Evolutionary conservation across 192 early-diverging fungal species (phyloP), one percentile per base, ranked within the genome.

Genomic region (Coemansia sp.): DNA sequence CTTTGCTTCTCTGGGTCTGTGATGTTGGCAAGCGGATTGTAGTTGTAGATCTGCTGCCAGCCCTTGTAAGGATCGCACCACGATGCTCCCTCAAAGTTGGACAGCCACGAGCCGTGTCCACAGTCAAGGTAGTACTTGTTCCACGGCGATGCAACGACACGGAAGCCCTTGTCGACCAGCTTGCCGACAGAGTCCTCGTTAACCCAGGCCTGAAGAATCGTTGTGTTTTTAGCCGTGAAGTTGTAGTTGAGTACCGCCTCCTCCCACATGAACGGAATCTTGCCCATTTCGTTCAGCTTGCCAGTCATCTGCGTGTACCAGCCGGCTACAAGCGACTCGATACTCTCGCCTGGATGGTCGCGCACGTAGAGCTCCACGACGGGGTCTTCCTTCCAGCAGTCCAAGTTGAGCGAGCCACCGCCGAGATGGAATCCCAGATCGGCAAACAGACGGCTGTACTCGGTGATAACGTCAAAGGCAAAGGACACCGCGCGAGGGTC

Each of bases 351-450:
- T 2, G 79, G 74, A 57, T 80, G 82, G 43, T 82, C 79, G 63
- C 79, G 71, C 9, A 69, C 44, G 44, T 82, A 82, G n/a, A 77
- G 64, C 65, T 82, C 79, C 5, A 77, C 47, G 9, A 72, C 64
- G n/a, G 70, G 74, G 43, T 86, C 86, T 58, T 82, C 84, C 69
- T 85, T 84, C 85, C 84, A 90, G 70, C 92, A 94, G 38, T 89
- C 85, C 58, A 82, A 62, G 53, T 89, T 89, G 41, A 91, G 82
- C 45, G 91, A 87, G 67, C 92, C 89, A 9, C 85, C 85, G 40
- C 94, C 94, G 37, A 88, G 73, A 74, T 97, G 94, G 67, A 89
- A 85, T 61, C 82, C 83, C 5, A 80, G 75, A 67, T 97, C 92
- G 9, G 81, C 61, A 81, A 95, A 95, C 49, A 87, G 64, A 0